Conservation (phyloP, 2,329 filamentous ascomycete genomes). For the Fusarium cicatricum region DNA sequence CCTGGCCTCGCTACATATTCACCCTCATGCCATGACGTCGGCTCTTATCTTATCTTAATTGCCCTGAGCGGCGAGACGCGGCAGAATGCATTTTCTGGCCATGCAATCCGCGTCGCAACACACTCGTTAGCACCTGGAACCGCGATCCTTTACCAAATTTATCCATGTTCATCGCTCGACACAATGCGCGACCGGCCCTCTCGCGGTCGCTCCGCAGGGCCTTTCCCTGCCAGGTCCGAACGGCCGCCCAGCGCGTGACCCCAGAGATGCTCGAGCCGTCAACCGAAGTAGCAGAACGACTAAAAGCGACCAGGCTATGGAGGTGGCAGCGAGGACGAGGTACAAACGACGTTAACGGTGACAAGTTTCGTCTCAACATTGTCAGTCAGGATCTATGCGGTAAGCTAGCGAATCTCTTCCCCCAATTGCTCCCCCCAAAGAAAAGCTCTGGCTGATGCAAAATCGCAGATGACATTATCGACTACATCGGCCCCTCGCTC, state of each 20-base stretch:
- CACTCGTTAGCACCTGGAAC: not conserved
- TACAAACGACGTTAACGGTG: constrained; percentile 23
- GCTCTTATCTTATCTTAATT: constrained; percentile 18
- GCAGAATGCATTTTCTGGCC: constrained; percentile 33
- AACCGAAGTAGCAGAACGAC: constrained; percentile 30
- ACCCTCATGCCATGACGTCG: not conserved
- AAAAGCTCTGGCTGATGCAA: not conserved
- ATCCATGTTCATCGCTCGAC: constrained; percentile 32
- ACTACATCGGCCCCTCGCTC: constrained; percentile 74
- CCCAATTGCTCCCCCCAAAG: no score
- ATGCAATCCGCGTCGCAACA: not conserved
- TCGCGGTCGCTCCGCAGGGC: constrained; percentile 15
- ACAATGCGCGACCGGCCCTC: constrained; percentile 24
- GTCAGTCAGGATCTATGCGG: constrained; percentile 60
- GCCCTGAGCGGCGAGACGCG: constrained; percentile 21
- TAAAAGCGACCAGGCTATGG: constrained; percentile 43
- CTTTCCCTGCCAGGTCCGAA: constrained; percentile 2
- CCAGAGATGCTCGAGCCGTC: constrained; percentile 7
- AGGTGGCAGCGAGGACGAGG: constrained; percentile 14
- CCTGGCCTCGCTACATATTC: not conserved
- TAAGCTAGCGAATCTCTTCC: constrained; percentile 31
- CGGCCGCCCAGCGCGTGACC: not conserved
- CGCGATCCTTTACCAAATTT: not conserved
- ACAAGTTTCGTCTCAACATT: constrained; percentile 59
- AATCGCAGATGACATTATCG: constrained; percentile 69